Percentiles rank a stretch among this genome's conserved stretches.
These are phyloP conservation scores for Coelastrella sp. DNA, from an alignment of 139 green algal genomes.

Conservation along the genomic window DNA sequence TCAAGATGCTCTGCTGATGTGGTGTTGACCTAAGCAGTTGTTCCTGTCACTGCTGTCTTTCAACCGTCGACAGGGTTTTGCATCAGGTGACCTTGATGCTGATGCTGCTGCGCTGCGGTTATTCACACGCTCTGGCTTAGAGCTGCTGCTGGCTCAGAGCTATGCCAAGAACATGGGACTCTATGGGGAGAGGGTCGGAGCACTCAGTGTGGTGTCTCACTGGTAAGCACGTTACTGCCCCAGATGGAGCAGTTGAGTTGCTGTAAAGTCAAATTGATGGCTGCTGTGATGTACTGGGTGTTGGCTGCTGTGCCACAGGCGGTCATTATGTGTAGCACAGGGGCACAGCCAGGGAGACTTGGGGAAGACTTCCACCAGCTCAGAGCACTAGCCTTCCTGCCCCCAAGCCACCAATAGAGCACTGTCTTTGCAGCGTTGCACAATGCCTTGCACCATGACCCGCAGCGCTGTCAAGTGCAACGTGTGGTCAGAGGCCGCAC, in stretches of 20 bases:
- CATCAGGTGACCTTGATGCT: conserved; percentile 82
- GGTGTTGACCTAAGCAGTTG: background rate
- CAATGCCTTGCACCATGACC: too few relatives aligned
- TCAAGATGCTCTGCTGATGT: background rate
- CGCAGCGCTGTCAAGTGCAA: too few relatives aligned
- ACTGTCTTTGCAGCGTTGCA: too few relatives aligned
- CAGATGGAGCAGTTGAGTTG: too few relatives aligned
- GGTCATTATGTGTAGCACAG: background rate
- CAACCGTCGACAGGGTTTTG: conserved; percentile 80
- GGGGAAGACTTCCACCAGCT: too few relatives aligned
- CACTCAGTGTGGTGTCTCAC: conserved; percentile 64
- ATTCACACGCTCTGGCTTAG: conserved; percentile 71
- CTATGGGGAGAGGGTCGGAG: conserved; percentile 76
- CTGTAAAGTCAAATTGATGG: too few relatives aligned
- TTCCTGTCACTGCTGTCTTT: background rate
- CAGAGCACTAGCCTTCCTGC: too few relatives aligned
- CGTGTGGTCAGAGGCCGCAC: too few relatives aligned
- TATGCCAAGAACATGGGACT: conserved; percentile 95
- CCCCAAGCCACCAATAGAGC: too few relatives aligned
- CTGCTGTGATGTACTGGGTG: too few relatives aligned
- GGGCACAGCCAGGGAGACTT: too few relatives aligned
- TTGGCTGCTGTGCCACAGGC: background rate
- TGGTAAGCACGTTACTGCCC: conserved; percentile 1
- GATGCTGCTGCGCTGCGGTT: conserved; percentile 83
- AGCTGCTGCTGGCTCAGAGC: conserved; percentile 69